Conservation (phyloP, 2,329 filamentous ascomycete species). For the Sporothrix pseudoabietina region DNA sequence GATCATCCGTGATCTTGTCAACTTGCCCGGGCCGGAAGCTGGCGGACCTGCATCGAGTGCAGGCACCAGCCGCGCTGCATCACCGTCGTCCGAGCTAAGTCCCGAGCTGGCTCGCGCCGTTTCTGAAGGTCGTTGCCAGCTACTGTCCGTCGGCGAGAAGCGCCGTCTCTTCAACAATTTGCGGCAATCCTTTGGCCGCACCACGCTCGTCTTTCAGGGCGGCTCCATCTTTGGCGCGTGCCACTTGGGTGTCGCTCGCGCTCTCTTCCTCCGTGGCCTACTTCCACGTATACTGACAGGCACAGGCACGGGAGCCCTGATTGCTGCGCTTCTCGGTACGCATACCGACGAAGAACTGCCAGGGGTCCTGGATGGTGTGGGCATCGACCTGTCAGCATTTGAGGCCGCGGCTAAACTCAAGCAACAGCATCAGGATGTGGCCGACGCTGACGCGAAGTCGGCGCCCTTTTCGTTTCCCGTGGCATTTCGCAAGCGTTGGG, state of each 20-base stretch:
- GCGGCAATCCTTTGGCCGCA: slow-evolving; percentile 83
- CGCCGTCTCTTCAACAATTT: slow-evolving; percentile 85
- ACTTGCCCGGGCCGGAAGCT: slow-evolving; percentile 55
- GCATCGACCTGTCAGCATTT: slow-evolving; percentile 83
- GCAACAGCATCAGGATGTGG: not conserved
- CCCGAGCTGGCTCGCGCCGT: slow-evolving; percentile 34
- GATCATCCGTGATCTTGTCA: slow-evolving; percentile 74
- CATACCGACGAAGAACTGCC: slow-evolving; percentile 85
- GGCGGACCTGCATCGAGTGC: not conserved
- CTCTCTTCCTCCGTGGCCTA: slow-evolving; percentile 75
- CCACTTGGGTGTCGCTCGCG: slow-evolving; percentile 88
- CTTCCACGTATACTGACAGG: slow-evolving; percentile 89
- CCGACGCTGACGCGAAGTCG: not conserved
- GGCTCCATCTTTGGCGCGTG: slow-evolving; percentile 90
- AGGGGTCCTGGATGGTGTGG: slow-evolving; percentile 72
- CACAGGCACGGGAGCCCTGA: slow-evolving; percentile 85
- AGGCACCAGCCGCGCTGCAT: not conserved
- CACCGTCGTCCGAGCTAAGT: slow-evolving; percentile 19
- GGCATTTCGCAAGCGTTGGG: slow-evolving; percentile 40
- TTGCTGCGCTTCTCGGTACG: slow-evolving; percentile 83
- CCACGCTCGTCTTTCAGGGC: slow-evolving; percentile 82
- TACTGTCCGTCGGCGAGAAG: slow-evolving; percentile 50
- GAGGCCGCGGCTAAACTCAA: slow-evolving; percentile 41
- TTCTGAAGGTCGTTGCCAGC: slow-evolving; percentile 29
- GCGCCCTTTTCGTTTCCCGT: not conserved